phyloP scores from a whole-genome alignment of 768 basidiomycete genomes.

The Macrolepiota albuminosa region DNA sequence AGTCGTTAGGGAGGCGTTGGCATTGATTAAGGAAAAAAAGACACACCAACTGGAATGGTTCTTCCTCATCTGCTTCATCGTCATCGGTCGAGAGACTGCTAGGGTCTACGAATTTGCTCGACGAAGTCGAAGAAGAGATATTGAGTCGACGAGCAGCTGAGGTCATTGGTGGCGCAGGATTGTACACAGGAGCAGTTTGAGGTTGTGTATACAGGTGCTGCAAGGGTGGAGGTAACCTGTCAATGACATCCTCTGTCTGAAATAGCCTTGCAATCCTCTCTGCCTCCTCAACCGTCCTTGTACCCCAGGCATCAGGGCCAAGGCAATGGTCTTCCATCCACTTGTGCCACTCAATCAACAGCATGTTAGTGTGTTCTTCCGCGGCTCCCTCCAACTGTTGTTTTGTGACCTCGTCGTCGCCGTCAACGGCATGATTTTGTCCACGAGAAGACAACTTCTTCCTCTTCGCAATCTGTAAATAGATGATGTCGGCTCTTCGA shows the following conservation, averaged over 20 bases:
- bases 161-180: constrained; percentile 26
- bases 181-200: constrained; percentile 14
- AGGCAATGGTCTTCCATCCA: constrained; percentile 29
- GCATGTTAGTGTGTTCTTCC: constrained; percentile 26
- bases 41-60: constrained; percentile 24
- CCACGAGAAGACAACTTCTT: constrained; percentile 15
- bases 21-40: constrained; percentile 6
- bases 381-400: constrained; percentile 23
- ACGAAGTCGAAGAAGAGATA: constrained; percentile 31
- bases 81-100: constrained; percentile 38
- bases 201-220: constrained; percentile 14
- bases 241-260: constrained; percentile 30
- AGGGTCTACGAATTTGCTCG: constrained; percentile 38
- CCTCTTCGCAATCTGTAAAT: constrained; percentile 24
- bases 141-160: constrained; percentile 30
- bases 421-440: constrained; percentile 14
- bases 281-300: constrained; percentile 34
- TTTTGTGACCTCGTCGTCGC: constrained; percentile 31
- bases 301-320: constrained; percentile 38
- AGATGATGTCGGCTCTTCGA: constrained; percentile 20
- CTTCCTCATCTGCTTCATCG: constrained; percentile 23
- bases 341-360: constrained; percentile 38
- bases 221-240: constrained; percentile 19
- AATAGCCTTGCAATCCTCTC: constrained; percentile 29
- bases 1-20: constrained; percentile 11